Conservation (phyloP, 257 asterid species). For the Voacanga thouarsii region DNA sequence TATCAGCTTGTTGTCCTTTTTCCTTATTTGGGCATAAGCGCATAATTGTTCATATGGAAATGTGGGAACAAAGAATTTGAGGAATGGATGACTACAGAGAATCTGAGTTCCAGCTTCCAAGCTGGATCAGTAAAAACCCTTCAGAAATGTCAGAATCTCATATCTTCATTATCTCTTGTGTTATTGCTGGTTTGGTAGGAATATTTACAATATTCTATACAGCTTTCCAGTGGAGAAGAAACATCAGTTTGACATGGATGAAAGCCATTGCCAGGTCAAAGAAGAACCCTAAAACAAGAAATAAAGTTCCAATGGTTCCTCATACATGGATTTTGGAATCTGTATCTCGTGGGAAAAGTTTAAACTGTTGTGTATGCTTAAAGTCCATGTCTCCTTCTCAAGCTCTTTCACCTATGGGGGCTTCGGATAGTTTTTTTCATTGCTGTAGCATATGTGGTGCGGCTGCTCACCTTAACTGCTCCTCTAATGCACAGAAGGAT, state of each 20-base stretch:
- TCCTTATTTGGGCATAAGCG: background rate
- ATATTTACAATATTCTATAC: conserved; percentile 74
- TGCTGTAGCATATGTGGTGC: conserved; percentile 83
- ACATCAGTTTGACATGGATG: conserved; percentile 84
- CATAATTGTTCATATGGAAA: background rate
- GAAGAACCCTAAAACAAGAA: conserved; percentile 77
- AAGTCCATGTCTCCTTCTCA: conserved; percentile 79
- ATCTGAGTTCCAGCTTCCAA: conserved; percentile 52
- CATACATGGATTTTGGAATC: conserved; percentile 88
- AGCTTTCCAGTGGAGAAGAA: conserved; percentile 95
- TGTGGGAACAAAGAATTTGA: conserved; percentile 21
- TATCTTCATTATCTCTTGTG: conserved; percentile 67
- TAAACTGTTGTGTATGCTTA: conserved; percentile 86
- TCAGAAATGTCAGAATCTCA: conserved; percentile 73
- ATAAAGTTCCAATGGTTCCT: conserved; percentile 64
- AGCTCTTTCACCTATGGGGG: conserved; percentile 62
- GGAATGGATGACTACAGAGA: conserved; percentile 79
- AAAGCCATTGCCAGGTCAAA: conserved; percentile 95
- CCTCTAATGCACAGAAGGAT: conserved; percentile 72
- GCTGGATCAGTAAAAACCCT: conserved; percentile 68
- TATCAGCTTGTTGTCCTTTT: background rate
- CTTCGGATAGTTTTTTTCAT: conserved; percentile 71
- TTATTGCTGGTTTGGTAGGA: conserved; percentile 73
- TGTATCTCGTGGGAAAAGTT: conserved; percentile 72
- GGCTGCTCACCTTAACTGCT: conserved; percentile 87